Evolutionary conservation across 129 eudicot genomes (phyloP).

Genomic region (Centella asiatica): DNA sequence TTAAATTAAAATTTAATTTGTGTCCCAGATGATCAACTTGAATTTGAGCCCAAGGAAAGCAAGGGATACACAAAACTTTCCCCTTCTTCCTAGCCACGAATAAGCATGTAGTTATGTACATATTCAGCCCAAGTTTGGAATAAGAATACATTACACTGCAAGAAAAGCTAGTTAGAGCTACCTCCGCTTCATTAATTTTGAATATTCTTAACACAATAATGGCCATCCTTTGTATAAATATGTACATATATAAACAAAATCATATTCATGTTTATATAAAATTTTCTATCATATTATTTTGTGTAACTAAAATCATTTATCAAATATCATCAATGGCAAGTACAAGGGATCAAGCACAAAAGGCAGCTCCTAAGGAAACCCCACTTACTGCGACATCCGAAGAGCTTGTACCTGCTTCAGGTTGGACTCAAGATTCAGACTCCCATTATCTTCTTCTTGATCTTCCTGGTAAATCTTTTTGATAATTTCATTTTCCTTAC

Average conservation of each 20-base stretch:
- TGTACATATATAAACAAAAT: neutral
- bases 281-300: neutral
- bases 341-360: neutral
- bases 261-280: neutral
- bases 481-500: neutral
- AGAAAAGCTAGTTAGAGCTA: slow-evolving; percentile 11
- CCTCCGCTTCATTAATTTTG: neutral
- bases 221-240: neutral
- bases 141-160: slow-evolving; percentile 14
- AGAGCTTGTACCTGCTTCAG: slow-evolving; percentile 24
- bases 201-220: neutral
- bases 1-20: too few relatives aligned
- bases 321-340: neutral
- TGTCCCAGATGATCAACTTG: too few relatives aligned
- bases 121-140: slow-evolving; percentile 9
- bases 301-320: neutral
- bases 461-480: slow-evolving; percentile 21
- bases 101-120: neutral
- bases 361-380: neutral
- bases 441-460: slow-evolving; percentile 19
- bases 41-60: neutral
- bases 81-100: too few relatives aligned
- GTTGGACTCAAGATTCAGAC: slow-evolving; percentile 17
- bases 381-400: slow-evolving; percentile 5
- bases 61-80: neutral